A percentile compares a stretch with the other conserved stretches of the same genome.
phyloP scores from a whole-genome alignment of 345 rosid genomes.

The Rhizophora mangle region DNA sequence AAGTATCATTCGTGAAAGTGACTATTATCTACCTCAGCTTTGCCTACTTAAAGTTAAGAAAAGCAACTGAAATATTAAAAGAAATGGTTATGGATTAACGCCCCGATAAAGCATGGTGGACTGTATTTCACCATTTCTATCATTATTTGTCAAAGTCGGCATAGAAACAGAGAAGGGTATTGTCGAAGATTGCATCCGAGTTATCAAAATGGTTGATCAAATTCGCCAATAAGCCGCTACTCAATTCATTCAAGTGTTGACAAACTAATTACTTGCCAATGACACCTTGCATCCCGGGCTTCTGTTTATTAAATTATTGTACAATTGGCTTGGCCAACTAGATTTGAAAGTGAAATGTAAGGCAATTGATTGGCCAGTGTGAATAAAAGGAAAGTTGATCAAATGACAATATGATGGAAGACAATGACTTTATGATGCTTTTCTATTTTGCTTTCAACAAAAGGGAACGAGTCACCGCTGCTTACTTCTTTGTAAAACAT shows the following conservation, averaged over 20 bases:
- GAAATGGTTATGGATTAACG: too few species aligned
- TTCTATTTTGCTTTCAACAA: slow-evolving; percentile 17
- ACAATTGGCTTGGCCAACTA: slow-evolving; percentile 14
- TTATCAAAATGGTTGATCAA: neutral
- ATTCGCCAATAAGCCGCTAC: neutral
- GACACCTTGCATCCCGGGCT: slow-evolving; percentile 10
- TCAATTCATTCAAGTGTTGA: neutral
- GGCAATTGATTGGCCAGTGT: neutral
- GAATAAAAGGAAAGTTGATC: neutral
- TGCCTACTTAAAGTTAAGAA: too few species aligned
- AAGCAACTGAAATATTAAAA: too few species aligned
- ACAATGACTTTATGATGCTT: slow-evolving; percentile 9
- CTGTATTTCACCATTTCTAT: too few species aligned
- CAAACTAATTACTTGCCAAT: neutral
- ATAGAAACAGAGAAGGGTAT: neutral
- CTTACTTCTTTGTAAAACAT: neutral
- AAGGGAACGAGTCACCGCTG: slow-evolving; percentile 2
- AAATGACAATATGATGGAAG: slow-evolving; percentile 11
- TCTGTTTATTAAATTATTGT: neutral
- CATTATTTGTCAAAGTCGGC: too few species aligned
- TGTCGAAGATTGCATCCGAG: slow-evolving; percentile 4
- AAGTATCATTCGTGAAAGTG: too few species aligned
- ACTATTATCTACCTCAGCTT: too few species aligned
- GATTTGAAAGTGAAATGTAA: slow-evolving; percentile 9
- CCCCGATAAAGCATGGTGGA: too few species aligned